A percentile compares a stretch with the other conserved stretches of the same genome.
Conservation (phyloP, 1,139 yeast species). For the Magnusiomyces suaveolens region DNA sequence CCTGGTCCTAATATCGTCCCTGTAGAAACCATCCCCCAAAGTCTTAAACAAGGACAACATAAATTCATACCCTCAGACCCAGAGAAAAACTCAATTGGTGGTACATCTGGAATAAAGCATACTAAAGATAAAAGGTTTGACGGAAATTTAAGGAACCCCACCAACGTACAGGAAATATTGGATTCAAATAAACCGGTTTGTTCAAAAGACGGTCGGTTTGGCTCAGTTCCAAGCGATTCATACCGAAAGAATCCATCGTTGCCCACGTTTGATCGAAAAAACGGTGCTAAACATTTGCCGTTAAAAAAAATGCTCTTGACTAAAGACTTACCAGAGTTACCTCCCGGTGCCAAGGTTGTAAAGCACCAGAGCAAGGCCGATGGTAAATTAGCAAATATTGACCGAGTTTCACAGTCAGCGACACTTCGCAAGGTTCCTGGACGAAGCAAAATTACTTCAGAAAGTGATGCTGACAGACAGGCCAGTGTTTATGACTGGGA, state of each 20-base stretch:
- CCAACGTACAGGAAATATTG: no score
- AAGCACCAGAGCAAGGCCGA: neutral
- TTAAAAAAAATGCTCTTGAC: neutral
- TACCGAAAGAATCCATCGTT: neutral
- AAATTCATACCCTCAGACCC: no score
- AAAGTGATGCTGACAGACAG: neutral
- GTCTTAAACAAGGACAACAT: no score
- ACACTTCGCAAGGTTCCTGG: neutral
- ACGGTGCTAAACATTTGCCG: neutral
- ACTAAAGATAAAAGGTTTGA: no score
- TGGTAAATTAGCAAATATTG: neutral
- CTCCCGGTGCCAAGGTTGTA: slow-evolving; percentile 1
- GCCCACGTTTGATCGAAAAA: neutral
- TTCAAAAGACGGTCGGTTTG: neutral
- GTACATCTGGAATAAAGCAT: no score
- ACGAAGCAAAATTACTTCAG: neutral
- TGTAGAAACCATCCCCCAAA: no score
- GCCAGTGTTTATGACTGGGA: slow-evolving; percentile 5
- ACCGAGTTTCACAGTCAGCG: neutral
- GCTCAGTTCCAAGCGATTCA: neutral
- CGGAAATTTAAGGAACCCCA: no score
- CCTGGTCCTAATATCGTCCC: no score
- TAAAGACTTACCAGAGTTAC: slow-evolving; percentile 4
- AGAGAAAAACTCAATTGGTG: no score
- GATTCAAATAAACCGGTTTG: neutral